Evolutionary conservation across 1,284 basidiomycete genomes (phyloP).

Genomic region (Ustilago sp.): DNA sequence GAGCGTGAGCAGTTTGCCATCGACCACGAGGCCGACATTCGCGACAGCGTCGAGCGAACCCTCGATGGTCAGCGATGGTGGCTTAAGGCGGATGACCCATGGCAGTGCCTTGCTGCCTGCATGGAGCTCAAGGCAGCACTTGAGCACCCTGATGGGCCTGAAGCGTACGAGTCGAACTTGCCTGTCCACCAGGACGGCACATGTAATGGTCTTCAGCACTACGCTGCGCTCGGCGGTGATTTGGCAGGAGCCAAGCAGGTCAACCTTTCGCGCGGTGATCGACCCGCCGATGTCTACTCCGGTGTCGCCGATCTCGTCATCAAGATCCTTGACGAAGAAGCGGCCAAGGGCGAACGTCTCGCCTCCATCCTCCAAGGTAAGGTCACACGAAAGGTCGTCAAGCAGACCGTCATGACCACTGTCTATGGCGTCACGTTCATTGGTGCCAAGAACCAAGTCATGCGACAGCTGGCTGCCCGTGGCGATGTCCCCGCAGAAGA

Average conservation of each 20-base stretch:
- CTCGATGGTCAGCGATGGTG: constrained; percentile 75
- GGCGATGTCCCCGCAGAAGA: constrained; percentile 80
- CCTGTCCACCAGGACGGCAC: constrained; percentile 99
- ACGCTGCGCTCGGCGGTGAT: constrained; percentile 96
- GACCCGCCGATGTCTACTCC: constrained; percentile 95
- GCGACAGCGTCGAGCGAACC: constrained; percentile 81
- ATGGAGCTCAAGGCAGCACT: constrained; percentile 82
- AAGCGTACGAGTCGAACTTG: constrained; percentile 78
- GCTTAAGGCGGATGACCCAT: constrained; percentile 87
- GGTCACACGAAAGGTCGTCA: constrained; percentile 93
- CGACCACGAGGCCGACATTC: constrained; percentile 80
- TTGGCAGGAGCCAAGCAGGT: constrained; percentile 89
- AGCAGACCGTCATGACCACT: constrained; percentile 99
- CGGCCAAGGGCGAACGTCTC: constrained; percentile 73
- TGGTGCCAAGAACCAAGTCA: constrained; percentile 94
- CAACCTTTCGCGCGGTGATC: constrained; percentile 86
- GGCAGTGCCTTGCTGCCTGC: constrained; percentile 95
- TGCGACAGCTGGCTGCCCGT: constrained; percentile 84
- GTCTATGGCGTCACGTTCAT: constrained; percentile 98
- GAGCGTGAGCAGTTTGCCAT: constrained; percentile 86
- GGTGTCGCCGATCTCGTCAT: constrained; percentile 79
- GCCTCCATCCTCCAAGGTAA: constrained; percentile 82
- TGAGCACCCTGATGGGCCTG: constrained; percentile 77
- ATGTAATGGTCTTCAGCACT: constrained; percentile 98
- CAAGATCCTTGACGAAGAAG: constrained; percentile 73